Base-by-base conservation (phyloP, 352 stramenopile genomes). In the Globisporangium emineosum region DNA sequence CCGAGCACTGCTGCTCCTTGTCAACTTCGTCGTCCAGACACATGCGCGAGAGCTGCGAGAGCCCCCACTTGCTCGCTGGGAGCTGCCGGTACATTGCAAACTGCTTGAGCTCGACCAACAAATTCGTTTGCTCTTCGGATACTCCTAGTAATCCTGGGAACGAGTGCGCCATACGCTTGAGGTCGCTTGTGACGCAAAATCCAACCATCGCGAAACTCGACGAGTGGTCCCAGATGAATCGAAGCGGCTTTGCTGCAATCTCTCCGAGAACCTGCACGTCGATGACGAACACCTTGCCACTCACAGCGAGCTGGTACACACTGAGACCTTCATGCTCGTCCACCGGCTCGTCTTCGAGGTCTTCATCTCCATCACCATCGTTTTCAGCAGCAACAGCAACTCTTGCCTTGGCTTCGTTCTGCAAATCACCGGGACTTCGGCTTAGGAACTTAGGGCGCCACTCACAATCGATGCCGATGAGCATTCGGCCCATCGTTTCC, bases 1-100 rank as follows among this genome's bases (percentile, higher is more conserved):
- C 79, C 0, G 77, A 88, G 45, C 79, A 88, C 55, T 90, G 81
- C 54, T 90, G 66, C 47, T 88, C 74, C 32, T 89, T 90, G 57
- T 83, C 71, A 27, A 90, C 32, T 23, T 67, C 42, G n/a, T 76
- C 62, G 9, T 73, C 67, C 19, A 88, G 57, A 21, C 78, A 87
- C 7, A 40, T 60, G 10, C 64, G 47, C 33, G 79, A 78, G 0
- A 90, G 69, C 33, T 70, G 70, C 25, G 78, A 84, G 10, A 90
- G 64, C 3, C 81, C 81, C 79, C 78, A 88, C n/a, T 73, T 63
- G 23, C 68, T 75, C 3, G 75, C 74, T 3, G 76, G 77, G 32
- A 86, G n/a, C 10, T 77, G 71, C 21, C 81, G 69, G 65, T 75
- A 82, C 17, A 81, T 64, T 1, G 78, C 81, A 17, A 88, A 55